These are phyloP conservation scores for Conringia planisiliqua DNA, from an alignment of 345 rosid genomes.

Conservation along the genomic window DNA sequence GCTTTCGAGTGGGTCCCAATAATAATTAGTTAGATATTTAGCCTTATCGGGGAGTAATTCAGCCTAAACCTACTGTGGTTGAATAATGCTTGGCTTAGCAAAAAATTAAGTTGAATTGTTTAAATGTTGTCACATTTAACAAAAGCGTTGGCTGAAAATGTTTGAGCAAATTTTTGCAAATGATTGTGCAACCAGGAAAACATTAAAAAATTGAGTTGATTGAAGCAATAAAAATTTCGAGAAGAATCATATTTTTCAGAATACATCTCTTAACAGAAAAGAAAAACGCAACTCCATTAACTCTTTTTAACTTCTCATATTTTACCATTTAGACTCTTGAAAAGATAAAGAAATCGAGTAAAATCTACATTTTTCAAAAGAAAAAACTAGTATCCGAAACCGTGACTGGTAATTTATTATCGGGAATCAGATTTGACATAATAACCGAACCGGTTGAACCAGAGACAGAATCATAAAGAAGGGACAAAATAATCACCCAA, in stretches of 20 bases:
- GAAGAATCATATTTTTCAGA: no score
- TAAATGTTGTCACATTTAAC: no score
- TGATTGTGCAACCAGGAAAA: no score
- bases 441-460: background rate
- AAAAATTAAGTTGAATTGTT: no score
- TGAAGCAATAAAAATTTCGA: background rate
- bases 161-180: no score
- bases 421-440: background rate
- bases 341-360: background rate
- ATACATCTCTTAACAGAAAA: no score
- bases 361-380: conserved; percentile 34
- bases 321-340: background rate
- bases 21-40: background rate
- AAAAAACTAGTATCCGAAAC: background rate
- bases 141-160: no score
- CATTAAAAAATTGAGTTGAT: no score
- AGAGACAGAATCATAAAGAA: background rate
- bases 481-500: background rate
- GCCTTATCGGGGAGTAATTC: no score
- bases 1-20: background rate
- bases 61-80: no score
- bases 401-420: background rate
- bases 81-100: no score
- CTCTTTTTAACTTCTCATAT: background rate
- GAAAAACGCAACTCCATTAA: no score